These are phyloP conservation scores for Saxophila tyrrhenica DNA, from an alignment of 495 filamentous ascomycete genomes.

Conservation along the genomic window DNA sequence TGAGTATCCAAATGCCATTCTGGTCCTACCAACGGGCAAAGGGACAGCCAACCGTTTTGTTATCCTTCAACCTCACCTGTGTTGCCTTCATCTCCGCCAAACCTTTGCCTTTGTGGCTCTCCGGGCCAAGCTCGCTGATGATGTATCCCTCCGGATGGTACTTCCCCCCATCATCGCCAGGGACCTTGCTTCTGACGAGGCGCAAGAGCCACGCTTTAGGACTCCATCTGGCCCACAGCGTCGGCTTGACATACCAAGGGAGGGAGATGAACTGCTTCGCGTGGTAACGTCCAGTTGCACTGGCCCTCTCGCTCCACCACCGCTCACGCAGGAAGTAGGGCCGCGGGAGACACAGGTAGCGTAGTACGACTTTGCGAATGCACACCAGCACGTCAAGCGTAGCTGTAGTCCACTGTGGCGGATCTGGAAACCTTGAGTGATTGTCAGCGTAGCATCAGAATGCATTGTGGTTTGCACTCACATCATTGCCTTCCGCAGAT, in stretches of 20 bases:
- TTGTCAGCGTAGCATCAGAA: neutral
- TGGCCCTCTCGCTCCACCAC: neutral
- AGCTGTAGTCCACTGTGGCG: neutral
- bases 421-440: neutral
- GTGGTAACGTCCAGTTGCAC: neutral
- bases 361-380: neutral
- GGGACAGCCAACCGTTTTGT: too few species aligned
- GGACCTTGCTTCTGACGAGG: neutral
- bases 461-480: too few species aligned
- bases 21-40: too few species aligned
- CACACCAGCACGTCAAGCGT: neutral
- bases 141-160: neutral
- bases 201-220: neutral
- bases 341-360: neutral
- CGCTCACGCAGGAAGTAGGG: neutral
- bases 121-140: too few species aligned
- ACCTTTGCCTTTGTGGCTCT: too few species aligned
- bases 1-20: too few species aligned
- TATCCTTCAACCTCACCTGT: too few species aligned
- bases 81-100: too few species aligned
- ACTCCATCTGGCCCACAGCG: neutral
- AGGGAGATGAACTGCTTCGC: neutral
- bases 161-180: neutral
- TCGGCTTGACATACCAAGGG: neutral
- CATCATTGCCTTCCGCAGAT: too few species aligned